A percentile compares a stretch with the other conserved stretches of the same genome.
These are phyloP conservation scores for Echites panduratus DNA, from an alignment of 257 asterid genomes.

Conservation along the genomic window DNA sequence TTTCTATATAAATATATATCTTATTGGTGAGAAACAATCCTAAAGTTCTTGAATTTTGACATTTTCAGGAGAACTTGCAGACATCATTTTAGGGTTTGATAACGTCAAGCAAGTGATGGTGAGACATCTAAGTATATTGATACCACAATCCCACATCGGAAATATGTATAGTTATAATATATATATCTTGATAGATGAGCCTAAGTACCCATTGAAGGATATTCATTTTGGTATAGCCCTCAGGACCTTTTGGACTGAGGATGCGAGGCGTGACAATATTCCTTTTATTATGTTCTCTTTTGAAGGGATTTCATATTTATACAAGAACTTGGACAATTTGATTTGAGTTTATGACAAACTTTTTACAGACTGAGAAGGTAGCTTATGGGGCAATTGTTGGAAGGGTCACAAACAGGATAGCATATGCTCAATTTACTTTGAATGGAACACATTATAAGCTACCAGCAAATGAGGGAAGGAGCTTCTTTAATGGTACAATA, in stretches of 20 bases:
- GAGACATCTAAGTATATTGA: not conserved
- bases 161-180: no score
- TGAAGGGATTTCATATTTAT: not conserved
- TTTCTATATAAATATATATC: not conserved
- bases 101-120: not conserved
- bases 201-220: no score
- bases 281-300: not conserved
- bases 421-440: constrained; percentile 19
- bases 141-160: no score
- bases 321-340: not conserved
- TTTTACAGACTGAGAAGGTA: not conserved
- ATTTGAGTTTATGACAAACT: not conserved
- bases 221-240: no score
- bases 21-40: no score
- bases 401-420: constrained; percentile 29
- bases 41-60: not conserved
- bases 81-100: constrained; percentile 4
- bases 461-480: constrained; percentile 18
- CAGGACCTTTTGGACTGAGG: no score
- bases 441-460: constrained; percentile 25
- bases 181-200: no score
- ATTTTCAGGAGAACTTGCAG: constrained; percentile 1
- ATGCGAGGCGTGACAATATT: no score
- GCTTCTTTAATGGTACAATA: constrained; percentile 18
- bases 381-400: constrained; percentile 25